Base-by-base conservation (phyloP, 495 filamentous ascomycete genomes). In the Aspergillus mulundensis region DNA sequence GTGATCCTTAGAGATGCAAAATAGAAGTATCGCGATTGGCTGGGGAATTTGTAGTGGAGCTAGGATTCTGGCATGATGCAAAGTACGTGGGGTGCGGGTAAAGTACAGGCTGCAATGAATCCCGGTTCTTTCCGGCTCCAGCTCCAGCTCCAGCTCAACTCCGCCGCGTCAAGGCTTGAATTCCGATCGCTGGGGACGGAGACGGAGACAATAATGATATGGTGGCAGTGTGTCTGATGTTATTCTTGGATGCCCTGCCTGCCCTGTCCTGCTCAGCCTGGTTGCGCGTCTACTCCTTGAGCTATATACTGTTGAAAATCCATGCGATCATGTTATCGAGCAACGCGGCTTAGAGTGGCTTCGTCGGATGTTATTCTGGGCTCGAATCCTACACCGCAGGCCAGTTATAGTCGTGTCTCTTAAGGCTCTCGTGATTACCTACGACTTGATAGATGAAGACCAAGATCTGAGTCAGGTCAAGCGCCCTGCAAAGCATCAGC, bases 11-110 rank as follows among this genome's bases (percentile, higher is more conserved):
- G 28, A 36, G 10, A 25, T 15, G 1, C 18, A 32, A 41, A 56
- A 56, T 56, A 34, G 18, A 15, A 11, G 5, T 1, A 18, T 20
- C 24, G 21, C 16, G 21, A 56, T 56, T 56, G 45, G 53, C 5
- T 18, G 3, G 20, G 38, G 6, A 11, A 2, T 36, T 36, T 36
- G 32, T 14, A 36, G 32, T 44, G 41, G 41, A 12, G 5, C 14
- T 19, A 6, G 20, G 41, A 6, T 18, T 10, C 16, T 28, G 52
- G 39, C 58, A 60, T 60, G 58, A 56, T 48, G 52, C 41, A 52
- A 56, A 52, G 46, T 60, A 60, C 58, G 28, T 49, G 56, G 50
- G 58, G 39, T 15, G 15, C 42, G 58, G 48, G 58, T 60, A 60
- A 23, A 36, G 48, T 48, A 47, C 42, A 49, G 48, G 3, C 25